Percentiles rank a stretch among this genome's conserved stretches.
These are phyloP conservation scores for Hanseniaspora gamundiae DNA, from an alignment of 1,139 yeast species.

Conservation along the genomic window DNA sequence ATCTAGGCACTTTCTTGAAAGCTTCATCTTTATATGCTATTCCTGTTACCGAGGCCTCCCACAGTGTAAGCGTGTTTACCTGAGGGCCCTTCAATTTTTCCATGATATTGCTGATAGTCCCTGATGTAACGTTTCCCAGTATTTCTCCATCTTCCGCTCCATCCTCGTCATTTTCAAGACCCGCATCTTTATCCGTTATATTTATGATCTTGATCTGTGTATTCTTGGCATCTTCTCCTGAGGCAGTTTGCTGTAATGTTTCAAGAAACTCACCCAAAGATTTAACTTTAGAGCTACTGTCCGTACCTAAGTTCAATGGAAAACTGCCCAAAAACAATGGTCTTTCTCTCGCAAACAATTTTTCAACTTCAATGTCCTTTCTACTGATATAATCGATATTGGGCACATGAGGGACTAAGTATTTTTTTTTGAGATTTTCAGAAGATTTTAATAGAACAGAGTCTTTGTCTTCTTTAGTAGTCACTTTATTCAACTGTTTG, in stretches of 20 bases:
- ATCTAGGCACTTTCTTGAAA: slow-evolving; percentile 21
- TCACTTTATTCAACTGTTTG: too few relatives aligned
- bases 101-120: neutral
- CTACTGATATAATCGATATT: slow-evolving; percentile 20
- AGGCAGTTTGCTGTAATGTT: neutral
- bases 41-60: slow-evolving; percentile 27
- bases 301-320: slow-evolving; percentile 10
- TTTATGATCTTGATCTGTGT: neutral
- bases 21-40: slow-evolving; percentile 21
- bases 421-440: neutral
- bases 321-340: slow-evolving; percentile 25
- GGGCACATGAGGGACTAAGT: slow-evolving; percentile 20
- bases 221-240: neutral
- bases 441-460: neutral
- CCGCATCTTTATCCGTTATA: neutral
- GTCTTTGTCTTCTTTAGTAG: too few relatives aligned
- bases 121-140: neutral
- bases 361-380: slow-evolving; percentile 21
- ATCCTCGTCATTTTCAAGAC: neutral
- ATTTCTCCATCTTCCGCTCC: neutral
- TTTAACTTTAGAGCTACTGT: neutral
- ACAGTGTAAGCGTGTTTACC: slow-evolving; percentile 20
- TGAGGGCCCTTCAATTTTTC: slow-evolving; percentile 8
- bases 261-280: slow-evolving; percentile 1
- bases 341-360: slow-evolving; percentile 25